Evolutionary conservation across 495 filamentous ascomycete species (phyloP).

Genomic region (Extremus antarcticus): DNA sequence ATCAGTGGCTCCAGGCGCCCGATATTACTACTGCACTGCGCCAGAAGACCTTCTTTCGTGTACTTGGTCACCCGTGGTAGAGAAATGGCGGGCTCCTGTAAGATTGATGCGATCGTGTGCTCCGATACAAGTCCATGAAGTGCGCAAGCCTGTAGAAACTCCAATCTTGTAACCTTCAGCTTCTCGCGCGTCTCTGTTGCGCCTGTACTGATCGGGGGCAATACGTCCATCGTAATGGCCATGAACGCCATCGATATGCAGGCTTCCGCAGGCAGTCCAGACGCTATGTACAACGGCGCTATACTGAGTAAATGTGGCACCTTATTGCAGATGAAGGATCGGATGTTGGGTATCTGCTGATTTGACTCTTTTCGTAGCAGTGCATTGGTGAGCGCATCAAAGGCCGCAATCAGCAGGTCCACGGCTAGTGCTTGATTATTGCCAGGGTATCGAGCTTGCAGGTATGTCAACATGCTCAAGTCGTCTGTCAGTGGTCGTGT

Average conservation of each 20-base stretch:
- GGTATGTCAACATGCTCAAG: conserved; percentile 58
- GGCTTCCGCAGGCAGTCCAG: conserved; percentile 56
- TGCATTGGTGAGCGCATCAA: conserved; percentile 80
- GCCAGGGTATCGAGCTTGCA: conserved; percentile 75
- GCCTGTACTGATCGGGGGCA: conserved; percentile 57
- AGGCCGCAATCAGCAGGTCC: conserved; percentile 76
- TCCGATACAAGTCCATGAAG: conserved; percentile 73
- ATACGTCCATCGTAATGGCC: conserved; percentile 64
- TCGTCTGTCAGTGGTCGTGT: conserved; percentile 80
- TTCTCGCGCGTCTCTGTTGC: conserved; percentile 61
- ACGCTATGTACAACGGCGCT: conserved; percentile 49
- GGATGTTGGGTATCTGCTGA: conserved; percentile 63
- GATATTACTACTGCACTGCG: conserved; percentile 59
- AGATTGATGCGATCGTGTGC: conserved; percentile 61
- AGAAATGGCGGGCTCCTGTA: conserved; percentile 80
- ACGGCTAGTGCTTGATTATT: conserved; percentile 63
- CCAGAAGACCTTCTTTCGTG: conserved; percentile 61
- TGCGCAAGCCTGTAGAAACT: conserved; percentile 86
- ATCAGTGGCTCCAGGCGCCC: conserved; percentile 65
- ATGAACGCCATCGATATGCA: conserved; percentile 76
- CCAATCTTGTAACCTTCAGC: conserved; percentile 27
- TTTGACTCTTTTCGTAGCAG: conserved; percentile 66
- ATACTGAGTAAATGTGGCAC: conserved; percentile 66
- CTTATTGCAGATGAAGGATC: conserved; percentile 90
- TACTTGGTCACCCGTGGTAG: conserved; percentile 66